A percentile compares a stretch with the other conserved stretches of the same genome.
phyloP scores from a whole-genome alignment of 805 yeast species.

The Ogataea ganodermae region DNA sequence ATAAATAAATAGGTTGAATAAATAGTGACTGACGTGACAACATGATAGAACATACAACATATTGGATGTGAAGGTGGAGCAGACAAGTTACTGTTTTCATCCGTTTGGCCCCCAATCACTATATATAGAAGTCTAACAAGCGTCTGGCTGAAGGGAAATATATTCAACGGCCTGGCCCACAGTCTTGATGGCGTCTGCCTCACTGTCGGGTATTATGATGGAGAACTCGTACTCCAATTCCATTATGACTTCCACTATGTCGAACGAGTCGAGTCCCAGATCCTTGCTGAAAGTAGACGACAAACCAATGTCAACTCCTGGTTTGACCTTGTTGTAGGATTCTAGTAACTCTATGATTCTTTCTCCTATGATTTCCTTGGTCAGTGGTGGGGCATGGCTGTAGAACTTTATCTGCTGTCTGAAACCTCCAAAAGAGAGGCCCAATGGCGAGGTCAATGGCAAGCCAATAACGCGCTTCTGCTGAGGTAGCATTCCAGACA shows the following conservation, averaged over 20 bases:
- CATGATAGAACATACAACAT: constrained; percentile 1
- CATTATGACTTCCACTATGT: constrained; percentile 70
- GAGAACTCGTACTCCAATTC: constrained; percentile 76
- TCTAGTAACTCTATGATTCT: constrained; percentile 65
- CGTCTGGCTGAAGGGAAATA: constrained; percentile 66
- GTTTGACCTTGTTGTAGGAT: constrained; percentile 59
- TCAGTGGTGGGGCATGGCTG: constrained; percentile 60
- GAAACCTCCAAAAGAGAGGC: background rate
- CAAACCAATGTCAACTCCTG: constrained; percentile 33
- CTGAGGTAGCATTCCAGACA: background rate
- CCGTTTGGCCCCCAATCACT: background rate
- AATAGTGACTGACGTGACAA: constrained; percentile 1
- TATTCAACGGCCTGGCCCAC: constrained; percentile 92
- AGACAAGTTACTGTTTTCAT: background rate
- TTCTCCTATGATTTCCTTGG: constrained; percentile 62
- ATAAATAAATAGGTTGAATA: constrained; percentile 3
- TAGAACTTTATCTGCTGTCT: constrained; percentile 33
- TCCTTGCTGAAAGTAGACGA: constrained; percentile 62
- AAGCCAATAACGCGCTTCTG: background rate
- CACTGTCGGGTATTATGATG: constrained; percentile 83
- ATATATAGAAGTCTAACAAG: constrained; percentile 29
- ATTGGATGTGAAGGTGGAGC: background rate
- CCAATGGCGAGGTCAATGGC: background rate
- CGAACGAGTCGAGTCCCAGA: constrained; percentile 70
- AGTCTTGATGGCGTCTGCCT: constrained; percentile 90